Base-by-base conservation (phyloP, 495 filamentous ascomycete genomes). In the Podospora sp. region DNA sequence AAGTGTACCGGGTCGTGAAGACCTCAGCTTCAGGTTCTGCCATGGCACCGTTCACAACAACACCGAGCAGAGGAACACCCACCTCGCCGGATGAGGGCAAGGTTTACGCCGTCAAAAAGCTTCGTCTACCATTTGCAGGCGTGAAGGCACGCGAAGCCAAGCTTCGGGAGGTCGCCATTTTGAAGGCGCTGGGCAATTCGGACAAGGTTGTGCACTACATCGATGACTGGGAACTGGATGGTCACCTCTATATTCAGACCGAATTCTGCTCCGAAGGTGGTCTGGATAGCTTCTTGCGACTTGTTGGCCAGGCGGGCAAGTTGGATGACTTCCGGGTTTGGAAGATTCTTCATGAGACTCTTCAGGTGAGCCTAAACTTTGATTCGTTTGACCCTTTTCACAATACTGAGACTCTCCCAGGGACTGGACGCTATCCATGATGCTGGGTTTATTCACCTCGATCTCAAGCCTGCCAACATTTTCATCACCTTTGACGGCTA, bases 301-400 rank as follows among this genome's bases (percentile, higher is more conserved):
- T 90, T 61, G 88, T 91, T 66, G 95, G 95, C 6, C 80, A 88
- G 60, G 92, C 90, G 74, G 93, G 91, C 57, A 87, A 94, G 70
- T 78, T 99, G 63, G 95, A 99, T 80, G 95, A 98, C 75, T 99
- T 98, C 76, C 85, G 95, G 26, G 96, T 98, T 71, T 99, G 95
- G 95, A 99, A 99, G 78, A 93, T 98, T 51, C 79, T 97, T 68
- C 83, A 96, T 9, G 95, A 99, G 73, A 69, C 95, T 46, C 83
- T 88, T 69, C 80, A 89, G 82, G 92, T 94, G 84, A 77, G 87
- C 83, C 49, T 66, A n/a, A n/a, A n/a, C 11, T 6, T n/a, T 46
- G 35, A 63, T 33, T 64, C 35, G 33, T 51, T 33, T 12, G 22
- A 20, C 18, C 16, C 24, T 60, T 11, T 18, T 14, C 20, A 11